Evolutionary conservation across 768 basidiomycete species (phyloP).

Genomic region (Pisolithus marmoratus): DNA sequence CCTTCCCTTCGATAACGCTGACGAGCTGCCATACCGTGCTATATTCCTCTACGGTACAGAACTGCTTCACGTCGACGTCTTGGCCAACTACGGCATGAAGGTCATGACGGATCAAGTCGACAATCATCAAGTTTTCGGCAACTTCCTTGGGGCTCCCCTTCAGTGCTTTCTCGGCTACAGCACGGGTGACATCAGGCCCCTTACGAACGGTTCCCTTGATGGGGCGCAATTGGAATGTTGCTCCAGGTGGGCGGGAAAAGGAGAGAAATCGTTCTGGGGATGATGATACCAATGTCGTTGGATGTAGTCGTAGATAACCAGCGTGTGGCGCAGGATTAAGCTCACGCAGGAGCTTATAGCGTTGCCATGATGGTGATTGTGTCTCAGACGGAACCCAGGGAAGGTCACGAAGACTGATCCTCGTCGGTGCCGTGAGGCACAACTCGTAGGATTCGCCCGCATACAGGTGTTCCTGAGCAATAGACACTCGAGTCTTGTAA

Average conservation of each 20-base stretch:
- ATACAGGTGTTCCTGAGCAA: constrained; percentile 62
- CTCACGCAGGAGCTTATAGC: constrained; percentile 65
- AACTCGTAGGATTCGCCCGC: constrained; percentile 92
- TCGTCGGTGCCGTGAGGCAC: constrained; percentile 77
- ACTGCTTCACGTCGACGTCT: constrained; percentile 58
- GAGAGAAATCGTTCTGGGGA: constrained; percentile 92
- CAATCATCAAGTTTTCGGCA: no score
- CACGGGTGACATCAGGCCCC: constrained; percentile 55
- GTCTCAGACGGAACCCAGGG: constrained; percentile 8
- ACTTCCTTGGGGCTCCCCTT: constrained; percentile 48
- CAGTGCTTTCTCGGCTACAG: constrained; percentile 57
- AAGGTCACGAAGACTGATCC: constrained; percentile 42
- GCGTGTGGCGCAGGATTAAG: constrained; percentile 89
- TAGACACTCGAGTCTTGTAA: constrained; percentile 66
- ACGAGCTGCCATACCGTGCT: constrained; percentile 90
- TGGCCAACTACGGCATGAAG: no score
- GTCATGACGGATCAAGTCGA: no score
- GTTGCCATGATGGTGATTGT: constrained; percentile 53
- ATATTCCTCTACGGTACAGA: constrained; percentile 82
- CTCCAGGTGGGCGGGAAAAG: constrained; percentile 58
- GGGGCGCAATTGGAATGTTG: constrained; percentile 79
- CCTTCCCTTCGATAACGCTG: constrained; percentile 82
- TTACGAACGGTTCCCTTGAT: constrained; percentile 92
- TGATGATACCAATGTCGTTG: constrained; percentile 74
- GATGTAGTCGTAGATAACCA: constrained; percentile 72